phyloP scores from a whole-genome alignment of 805 yeast genomes.

The Yarrowia sp. region DNA sequence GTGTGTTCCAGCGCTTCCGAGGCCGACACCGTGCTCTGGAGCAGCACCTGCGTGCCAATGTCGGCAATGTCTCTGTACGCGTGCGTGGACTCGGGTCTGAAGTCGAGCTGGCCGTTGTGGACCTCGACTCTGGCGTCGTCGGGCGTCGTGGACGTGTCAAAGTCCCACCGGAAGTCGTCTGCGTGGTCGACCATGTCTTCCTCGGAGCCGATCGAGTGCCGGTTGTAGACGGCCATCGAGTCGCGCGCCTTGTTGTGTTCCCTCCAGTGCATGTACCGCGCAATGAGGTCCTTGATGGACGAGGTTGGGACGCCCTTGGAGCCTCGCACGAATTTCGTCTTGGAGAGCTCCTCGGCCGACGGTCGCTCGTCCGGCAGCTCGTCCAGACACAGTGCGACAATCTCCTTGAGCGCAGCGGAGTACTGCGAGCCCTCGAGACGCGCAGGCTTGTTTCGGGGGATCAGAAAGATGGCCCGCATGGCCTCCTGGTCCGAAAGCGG shows the following conservation, averaged over 20 bases:
- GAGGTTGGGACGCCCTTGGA: constrained; percentile 61
- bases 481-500: constrained; percentile 97
- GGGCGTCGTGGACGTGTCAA: constrained; percentile 52
- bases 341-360: constrained; percentile 77
- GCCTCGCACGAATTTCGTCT: constrained; percentile 66
- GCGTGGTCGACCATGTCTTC: constrained; percentile 28
- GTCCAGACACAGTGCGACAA: constrained; percentile 87
- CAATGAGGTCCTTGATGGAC: constrained; percentile 68
- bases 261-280: constrained; percentile 54
- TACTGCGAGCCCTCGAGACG: constrained; percentile 88
- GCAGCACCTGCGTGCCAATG: background rate
- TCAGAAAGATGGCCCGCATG: constrained; percentile 87
- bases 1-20: background rate
- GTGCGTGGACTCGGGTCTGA: constrained; percentile 5
- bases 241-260: constrained; percentile 49
- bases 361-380: constrained; percentile 90
- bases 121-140: constrained; percentile 13
- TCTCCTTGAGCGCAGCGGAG: constrained; percentile 72
- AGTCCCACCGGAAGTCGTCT: constrained; percentile 62
- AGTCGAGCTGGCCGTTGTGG: constrained; percentile 15
- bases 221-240: constrained; percentile 38
- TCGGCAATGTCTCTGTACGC: constrained; percentile 16
- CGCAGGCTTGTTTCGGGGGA: constrained; percentile 91
- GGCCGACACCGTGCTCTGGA: constrained; percentile 15
- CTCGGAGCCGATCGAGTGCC: constrained; percentile 31